Conservation (phyloP, 768 basidiomycete genomes). For the Clitopilus hobsonii region DNA sequence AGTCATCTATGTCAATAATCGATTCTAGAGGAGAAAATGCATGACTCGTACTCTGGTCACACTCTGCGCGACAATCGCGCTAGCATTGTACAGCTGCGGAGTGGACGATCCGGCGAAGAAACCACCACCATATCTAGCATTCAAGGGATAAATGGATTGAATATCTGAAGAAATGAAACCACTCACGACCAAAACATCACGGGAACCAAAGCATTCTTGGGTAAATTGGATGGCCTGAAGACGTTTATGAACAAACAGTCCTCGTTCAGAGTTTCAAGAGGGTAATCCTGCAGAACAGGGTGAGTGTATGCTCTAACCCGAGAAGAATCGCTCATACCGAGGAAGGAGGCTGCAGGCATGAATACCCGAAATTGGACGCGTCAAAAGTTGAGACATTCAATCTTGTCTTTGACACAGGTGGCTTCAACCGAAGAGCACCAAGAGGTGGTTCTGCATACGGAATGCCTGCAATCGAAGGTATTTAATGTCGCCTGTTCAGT, state of each 20-base stretch:
- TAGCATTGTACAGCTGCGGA: slow-evolving; percentile 15
- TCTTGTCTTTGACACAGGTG: slow-evolving; percentile 18
- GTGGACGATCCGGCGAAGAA: slow-evolving; percentile 15
- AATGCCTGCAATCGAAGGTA: slow-evolving; percentile 13
- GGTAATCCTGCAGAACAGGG: slow-evolving; percentile 8
- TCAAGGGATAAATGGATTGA: not conserved
- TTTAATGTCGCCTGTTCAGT: not conserved
- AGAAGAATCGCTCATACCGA: not conserved
- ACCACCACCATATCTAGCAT: slow-evolving; percentile 18
- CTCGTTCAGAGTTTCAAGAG: slow-evolving; percentile 34
- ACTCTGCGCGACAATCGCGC: slow-evolving; percentile 21
- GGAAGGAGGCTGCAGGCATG: slow-evolving; percentile 22
- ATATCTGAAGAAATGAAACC: not conserved
- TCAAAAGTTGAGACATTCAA: slow-evolving; percentile 18
- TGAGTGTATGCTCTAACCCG: slow-evolving; percentile 15
- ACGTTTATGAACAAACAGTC: slow-evolving; percentile 60
- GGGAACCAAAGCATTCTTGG: slow-evolving; percentile 24
- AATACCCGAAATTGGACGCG: slow-evolving; percentile 22
- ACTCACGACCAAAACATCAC: slow-evolving; percentile 38
- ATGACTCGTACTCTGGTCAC: slow-evolving; percentile 15
- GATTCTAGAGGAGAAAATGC: not conserved
- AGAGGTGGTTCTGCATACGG: slow-evolving; percentile 26
- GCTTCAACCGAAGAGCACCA: slow-evolving; percentile 21
- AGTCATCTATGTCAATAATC: not conserved
- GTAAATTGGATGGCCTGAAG: slow-evolving; percentile 39